Evolutionary conservation across 1,284 basidiomycete genomes (phyloP).

Genomic region (Flammula alnicola): DNA sequence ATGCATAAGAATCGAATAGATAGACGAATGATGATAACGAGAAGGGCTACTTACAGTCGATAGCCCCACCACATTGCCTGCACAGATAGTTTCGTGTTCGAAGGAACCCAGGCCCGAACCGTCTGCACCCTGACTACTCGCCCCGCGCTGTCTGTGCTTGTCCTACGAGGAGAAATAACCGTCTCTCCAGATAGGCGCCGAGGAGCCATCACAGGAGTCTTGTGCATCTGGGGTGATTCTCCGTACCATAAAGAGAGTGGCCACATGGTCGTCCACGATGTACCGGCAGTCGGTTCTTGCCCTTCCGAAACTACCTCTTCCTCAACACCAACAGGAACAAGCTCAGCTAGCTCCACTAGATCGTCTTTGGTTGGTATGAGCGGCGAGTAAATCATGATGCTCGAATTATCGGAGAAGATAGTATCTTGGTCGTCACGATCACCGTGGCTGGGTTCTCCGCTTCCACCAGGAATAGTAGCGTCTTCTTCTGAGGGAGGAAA

Average conservation of each 20-base stretch:
- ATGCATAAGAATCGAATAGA: too few species aligned
- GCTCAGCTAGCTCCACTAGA: conserved; percentile 68
- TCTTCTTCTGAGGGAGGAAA: conserved; percentile 10
- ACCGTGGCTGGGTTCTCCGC: conserved; percentile 19
- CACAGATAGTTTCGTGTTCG: conserved; percentile 67
- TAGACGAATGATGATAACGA: not conserved
- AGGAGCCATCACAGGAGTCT: not conserved
- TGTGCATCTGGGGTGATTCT: not conserved
- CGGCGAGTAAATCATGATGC: conserved; percentile 76
- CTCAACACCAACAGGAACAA: conserved; percentile 51
- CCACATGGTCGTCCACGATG: conserved; percentile 35
- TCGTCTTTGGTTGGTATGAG: conserved; percentile 61
- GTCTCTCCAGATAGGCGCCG: conserved; percentile 19
- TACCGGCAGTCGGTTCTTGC: conserved; percentile 15
- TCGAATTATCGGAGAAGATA: conserved; percentile 47
- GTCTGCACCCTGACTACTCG: conserved; percentile 21
- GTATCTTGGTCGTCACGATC: conserved; percentile 33
- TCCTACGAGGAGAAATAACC: conserved; percentile 16
- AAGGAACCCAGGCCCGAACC: conserved; percentile 63
- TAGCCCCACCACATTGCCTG: conserved; percentile 85
- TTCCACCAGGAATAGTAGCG: conserved; percentile 2
- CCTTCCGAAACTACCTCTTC: conserved; percentile 15
- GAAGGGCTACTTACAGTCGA: conserved; percentile 54
- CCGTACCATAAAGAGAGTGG: conserved; percentile 30
- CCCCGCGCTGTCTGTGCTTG: conserved; percentile 16